These are phyloP conservation scores for Pyrenochaeta sp. DNA, from an alignment of 2,329 filamentous ascomycete species.

Conservation along the genomic window DNA sequence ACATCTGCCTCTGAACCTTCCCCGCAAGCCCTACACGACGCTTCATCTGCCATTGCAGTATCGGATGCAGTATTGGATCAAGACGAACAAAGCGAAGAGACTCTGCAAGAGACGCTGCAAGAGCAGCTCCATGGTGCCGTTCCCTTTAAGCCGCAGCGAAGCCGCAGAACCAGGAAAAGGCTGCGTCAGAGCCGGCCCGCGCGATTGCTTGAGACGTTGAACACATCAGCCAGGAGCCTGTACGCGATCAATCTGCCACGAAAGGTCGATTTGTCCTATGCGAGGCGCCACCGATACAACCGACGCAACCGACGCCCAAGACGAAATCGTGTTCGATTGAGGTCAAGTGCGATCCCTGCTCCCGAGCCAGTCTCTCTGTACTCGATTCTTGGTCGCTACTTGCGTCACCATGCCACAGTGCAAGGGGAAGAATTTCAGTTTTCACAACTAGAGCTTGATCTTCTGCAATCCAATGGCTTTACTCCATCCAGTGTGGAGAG, in stretches of 20 bases:
- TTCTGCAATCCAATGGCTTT: conserved; percentile 28
- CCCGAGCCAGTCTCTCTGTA: conserved; percentile 26
- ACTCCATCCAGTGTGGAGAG: conserved; percentile 18
- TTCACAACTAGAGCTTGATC: conserved; percentile 22
- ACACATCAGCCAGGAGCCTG: conserved; percentile 19
- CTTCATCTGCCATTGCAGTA: too few species aligned
- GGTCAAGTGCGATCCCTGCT: not conserved
- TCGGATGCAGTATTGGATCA: not conserved
- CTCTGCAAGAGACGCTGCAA: not conserved
- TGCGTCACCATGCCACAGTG: conserved; percentile 19
- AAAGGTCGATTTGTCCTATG: conserved; percentile 25
- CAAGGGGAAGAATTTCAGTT: conserved; percentile 11
- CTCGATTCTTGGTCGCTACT: conserved; percentile 36
- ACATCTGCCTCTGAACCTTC: not conserved
- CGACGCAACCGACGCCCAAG: too few species aligned
- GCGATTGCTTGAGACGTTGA: conserved; percentile 29
- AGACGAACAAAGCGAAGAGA: too few species aligned
- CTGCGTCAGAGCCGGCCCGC: conserved; percentile 27
- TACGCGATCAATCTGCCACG: conserved; percentile 18
- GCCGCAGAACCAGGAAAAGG: conserved; percentile 23
- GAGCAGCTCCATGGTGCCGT: not conserved
- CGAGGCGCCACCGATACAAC: not conserved
- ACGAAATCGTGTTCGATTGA: too few species aligned
- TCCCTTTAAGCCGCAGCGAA: conserved; percentile 17
- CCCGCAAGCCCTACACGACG: too few species aligned